These are phyloP conservation scores for Pelargonium myrrhifolium DNA, from an alignment of 441 rosid species.

Conservation along the genomic window DNA sequence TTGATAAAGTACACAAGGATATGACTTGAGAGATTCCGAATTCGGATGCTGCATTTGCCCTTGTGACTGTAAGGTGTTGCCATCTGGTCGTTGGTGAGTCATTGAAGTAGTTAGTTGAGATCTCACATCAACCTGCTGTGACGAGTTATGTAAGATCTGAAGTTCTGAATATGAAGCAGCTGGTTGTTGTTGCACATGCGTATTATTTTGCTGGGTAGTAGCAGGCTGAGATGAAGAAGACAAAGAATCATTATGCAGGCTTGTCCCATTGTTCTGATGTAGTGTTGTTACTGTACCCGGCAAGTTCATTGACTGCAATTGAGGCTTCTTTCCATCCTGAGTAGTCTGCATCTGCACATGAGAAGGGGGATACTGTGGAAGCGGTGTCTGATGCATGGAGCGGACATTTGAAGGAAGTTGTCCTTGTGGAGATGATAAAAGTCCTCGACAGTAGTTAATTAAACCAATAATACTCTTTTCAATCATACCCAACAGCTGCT, in stretches of 20 bases:
- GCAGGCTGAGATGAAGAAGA: slow-evolving; percentile 3
- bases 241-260: slow-evolving; percentile 8
- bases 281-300: slow-evolving; percentile 1
- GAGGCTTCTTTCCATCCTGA: slow-evolving; percentile 14
- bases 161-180: background rate
- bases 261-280: slow-evolving; percentile 8
- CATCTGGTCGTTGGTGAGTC: background rate
- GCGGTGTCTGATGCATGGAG: slow-evolving; percentile 10
- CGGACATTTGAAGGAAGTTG: slow-evolving; percentile 15
- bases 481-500: slow-evolving; percentile 14
- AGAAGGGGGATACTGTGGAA: no score
- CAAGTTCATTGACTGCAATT: slow-evolving; percentile 10
- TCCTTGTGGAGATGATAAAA: slow-evolving; percentile 5
- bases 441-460: slow-evolving; percentile 7
- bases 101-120: background rate
- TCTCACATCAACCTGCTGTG: background rate
- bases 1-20: no score
- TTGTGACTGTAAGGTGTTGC: background rate
- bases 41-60: background rate
- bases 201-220: background rate
- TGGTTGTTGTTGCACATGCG: background rate
- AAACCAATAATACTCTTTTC: slow-evolving; percentile 17
- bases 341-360: slow-evolving; percentile 10
- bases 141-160: background rate
- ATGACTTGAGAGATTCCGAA: no score